Percentiles rank a stretch among this genome's conserved stretches.
These are phyloP conservation scores for Diaporthe humulicola DNA, from an alignment of 2,329 filamentous ascomycete species.

Conservation along the genomic window DNA sequence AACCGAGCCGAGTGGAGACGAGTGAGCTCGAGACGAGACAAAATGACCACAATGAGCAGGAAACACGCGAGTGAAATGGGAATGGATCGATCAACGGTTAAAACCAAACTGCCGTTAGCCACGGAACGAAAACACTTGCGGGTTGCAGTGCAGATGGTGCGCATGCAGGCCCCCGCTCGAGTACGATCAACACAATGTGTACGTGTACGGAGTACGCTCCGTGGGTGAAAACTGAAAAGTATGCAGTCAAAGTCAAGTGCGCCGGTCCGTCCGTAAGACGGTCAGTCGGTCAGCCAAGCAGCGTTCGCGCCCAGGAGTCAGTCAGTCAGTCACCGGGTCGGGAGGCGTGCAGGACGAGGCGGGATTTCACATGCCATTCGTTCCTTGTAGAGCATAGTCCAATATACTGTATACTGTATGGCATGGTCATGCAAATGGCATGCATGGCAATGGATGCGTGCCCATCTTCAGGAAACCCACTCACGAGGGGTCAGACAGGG, in stretches of 20 bases:
- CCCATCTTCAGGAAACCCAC: neutral
- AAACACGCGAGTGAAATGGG: neutral
- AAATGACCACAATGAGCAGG: neutral
- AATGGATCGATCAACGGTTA: neutral
- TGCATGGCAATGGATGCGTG: neutral
- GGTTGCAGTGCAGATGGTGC: slow-evolving; percentile 27
- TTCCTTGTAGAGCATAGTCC: neutral
- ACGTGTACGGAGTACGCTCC: neutral
- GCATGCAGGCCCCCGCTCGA: slow-evolving; percentile 24
- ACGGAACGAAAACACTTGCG: neutral
- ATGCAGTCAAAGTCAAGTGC: slow-evolving; percentile 12
- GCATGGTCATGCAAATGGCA: slow-evolving; percentile 14
- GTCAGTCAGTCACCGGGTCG: slow-evolving; percentile 10
- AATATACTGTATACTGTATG: neutral
- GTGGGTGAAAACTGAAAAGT: neutral
- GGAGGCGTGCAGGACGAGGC: neutral
- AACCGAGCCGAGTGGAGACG: neutral
- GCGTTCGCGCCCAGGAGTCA: neutral
- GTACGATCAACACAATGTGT: neutral
- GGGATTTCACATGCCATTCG: slow-evolving; percentile 24
- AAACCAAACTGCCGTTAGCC: neutral
- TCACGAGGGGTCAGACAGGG: slow-evolving; percentile 13
- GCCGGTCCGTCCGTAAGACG: neutral
- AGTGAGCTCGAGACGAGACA: neutral
- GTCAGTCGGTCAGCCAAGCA: neutral